Percentiles rank a stretch among this genome's conserved stretches.
Evolutionary conservation across 1,139 yeast species (phyloP).

Genomic region (Wickerhamomyces sp.): DNA sequence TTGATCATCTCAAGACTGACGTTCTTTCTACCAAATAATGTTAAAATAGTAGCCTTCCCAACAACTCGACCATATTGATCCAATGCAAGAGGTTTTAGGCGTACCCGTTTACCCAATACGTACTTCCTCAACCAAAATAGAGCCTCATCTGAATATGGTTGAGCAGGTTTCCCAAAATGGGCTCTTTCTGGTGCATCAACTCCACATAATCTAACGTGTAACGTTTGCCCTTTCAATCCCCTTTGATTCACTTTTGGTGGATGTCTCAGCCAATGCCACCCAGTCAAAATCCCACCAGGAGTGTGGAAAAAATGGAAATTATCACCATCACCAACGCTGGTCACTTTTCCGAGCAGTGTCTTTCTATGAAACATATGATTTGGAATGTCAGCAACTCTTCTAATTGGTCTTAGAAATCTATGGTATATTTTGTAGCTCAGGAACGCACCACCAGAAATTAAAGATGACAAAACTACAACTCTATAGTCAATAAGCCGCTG

Average conservation of each 20-base stretch:
- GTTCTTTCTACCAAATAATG: conserved; percentile 66
- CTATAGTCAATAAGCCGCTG: conserved; percentile 33
- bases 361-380: conserved; percentile 32
- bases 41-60: conserved; percentile 67
- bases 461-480: conserved; percentile 25
- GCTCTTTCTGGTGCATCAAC: conserved; percentile 98
- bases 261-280: conserved; percentile 89
- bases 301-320: conserved; percentile 88
- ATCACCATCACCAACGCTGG: conserved; percentile 96
- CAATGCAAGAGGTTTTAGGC: conserved; percentile 69
- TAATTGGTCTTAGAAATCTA: conserved; percentile 33
- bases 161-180: conserved; percentile 93
- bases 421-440: conserved; percentile 33
- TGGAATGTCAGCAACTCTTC: conserved; percentile 38
- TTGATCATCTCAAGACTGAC: conserved; percentile 84
- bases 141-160: conserved; percentile 84
- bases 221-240: conserved; percentile 32
- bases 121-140: conserved; percentile 65
- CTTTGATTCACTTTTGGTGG: conserved; percentile 40
- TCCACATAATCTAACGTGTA: conserved; percentile 73
- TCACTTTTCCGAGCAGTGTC: conserved; percentile 72
- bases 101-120: conserved; percentile 59
- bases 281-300: conserved; percentile 83
- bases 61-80: conserved; percentile 93
- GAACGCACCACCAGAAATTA: conserved; percentile 29